Conservation (phyloP, 2,329 filamentous ascomycete genomes). For the Cryphonectria radicalis region DNA sequence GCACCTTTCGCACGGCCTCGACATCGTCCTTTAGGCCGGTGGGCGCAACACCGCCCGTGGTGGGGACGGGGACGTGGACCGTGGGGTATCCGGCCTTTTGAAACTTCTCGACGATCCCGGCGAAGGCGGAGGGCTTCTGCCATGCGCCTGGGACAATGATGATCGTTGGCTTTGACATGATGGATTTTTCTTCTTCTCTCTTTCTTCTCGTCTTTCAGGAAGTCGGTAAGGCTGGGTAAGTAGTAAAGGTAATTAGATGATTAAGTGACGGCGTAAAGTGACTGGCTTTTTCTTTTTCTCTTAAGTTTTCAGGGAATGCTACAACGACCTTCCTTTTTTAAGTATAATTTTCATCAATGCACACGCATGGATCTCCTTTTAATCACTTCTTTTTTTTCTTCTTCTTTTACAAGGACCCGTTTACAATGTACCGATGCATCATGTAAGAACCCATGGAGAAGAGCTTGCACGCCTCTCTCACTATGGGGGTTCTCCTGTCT, state of each 20-base stretch:
- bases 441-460: not conserved
- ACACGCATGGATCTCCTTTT: not conserved
- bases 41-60: slow-evolving; percentile 18
- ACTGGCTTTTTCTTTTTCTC: not conserved
- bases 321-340: not conserved
- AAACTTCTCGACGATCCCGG: slow-evolving; percentile 35
- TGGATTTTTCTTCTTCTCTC: too few relatives aligned
- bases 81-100: slow-evolving; percentile 37
- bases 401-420: not conserved
- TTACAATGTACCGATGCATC: not conserved
- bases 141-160: slow-evolving; percentile 44
- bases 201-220: not conserved
- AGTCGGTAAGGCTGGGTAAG: not conserved
- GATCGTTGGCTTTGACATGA: slow-evolving; percentile 25
- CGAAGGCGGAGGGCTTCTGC: slow-evolving; percentile 36
- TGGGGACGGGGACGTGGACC: slow-evolving; percentile 36
- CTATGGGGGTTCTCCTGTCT: not conserved
- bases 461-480: not conserved
- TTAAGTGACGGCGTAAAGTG: not conserved
- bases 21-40: slow-evolving; percentile 35
- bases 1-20: slow-evolving; percentile 32
- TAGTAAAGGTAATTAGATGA: too few relatives aligned
- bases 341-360: not conserved
- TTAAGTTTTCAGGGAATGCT: not conserved
- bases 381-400: not conserved